Percentiles rank a stretch among this genome's conserved stretches.
phyloP scores from a whole-genome alignment of 169 alveolate genomes.

The Eimeria acervulina region DNA sequence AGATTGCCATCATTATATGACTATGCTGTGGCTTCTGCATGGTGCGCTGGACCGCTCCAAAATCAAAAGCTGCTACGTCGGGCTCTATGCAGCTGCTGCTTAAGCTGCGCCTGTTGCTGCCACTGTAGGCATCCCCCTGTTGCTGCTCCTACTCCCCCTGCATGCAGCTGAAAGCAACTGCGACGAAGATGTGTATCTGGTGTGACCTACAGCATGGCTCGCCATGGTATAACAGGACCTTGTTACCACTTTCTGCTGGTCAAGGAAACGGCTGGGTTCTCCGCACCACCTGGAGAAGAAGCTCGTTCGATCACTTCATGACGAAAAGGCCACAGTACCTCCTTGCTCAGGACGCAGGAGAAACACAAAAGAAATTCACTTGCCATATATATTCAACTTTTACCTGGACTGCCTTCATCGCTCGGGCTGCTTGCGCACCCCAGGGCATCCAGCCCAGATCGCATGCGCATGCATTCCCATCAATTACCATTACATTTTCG shows the following conservation, averaged over 20 bases:
- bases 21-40: background rate
- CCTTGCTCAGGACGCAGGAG: conserved; percentile 26
- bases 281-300: conserved; percentile 67
- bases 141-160: background rate
- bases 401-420: conserved; percentile 5
- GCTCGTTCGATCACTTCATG: conserved; percentile 15
- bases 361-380: background rate
- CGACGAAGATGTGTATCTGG: background rate
- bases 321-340: conserved; percentile 34
- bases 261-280: conserved; percentile 50
- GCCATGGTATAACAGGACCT: conserved; percentile 61
- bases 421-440: conserved; percentile 48
- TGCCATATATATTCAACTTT: conserved; percentile 1
- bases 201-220: conserved; percentile 60
- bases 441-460: conserved; percentile 62
- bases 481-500: background rate
- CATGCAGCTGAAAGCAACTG: background rate
- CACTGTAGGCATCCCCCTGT: background rate
- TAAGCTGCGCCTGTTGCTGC: background rate
- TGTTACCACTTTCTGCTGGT: conserved; percentile 21
- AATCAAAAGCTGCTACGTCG: background rate
- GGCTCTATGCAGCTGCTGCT: background rate
- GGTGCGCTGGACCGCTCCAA: background rate
- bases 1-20: background rate
- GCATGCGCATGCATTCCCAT: conserved; percentile 36